phyloP scores from a whole-genome alignment of 257 asterid genomes.

The Anisodus acutangulus region DNA sequence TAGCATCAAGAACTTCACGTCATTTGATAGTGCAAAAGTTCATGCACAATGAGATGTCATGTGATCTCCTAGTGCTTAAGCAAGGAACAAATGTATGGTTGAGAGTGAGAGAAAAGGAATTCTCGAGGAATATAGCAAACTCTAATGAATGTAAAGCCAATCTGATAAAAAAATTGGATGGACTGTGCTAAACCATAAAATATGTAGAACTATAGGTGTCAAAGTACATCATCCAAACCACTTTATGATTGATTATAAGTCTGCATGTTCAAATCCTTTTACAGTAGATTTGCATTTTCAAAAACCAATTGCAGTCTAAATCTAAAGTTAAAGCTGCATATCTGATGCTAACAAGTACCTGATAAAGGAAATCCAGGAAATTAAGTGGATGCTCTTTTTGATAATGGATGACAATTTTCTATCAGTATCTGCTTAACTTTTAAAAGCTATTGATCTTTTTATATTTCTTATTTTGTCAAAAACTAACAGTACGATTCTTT shows the following conservation, averaged over 20 bases:
- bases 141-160: neutral
- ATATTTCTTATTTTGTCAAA: neutral
- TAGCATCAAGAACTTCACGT: neutral
- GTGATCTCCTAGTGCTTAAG: neutral
- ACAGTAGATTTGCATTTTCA: neutral
- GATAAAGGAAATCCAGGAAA: neutral
- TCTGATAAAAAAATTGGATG: neutral
- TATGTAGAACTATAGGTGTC: neutral
- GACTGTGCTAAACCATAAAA: neutral
- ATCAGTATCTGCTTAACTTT: neutral
- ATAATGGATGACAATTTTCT: neutral
- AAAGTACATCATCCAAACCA: neutral
- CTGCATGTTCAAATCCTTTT: neutral
- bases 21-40: neutral
- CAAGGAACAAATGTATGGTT: neutral
- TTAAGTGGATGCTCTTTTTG: neutral
- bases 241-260: neutral
- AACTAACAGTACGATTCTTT: conserved; percentile 20
- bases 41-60: neutral
- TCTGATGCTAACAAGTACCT: neutral
- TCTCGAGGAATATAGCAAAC: neutral
- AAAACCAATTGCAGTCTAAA: neutral
- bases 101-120: neutral
- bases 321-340: neutral
- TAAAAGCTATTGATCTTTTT: neutral